Percentiles rank a stretch among this genome's conserved stretches.
Conservation (phyloP, 2,329 filamentous ascomycete genomes). For the Sarocladium strictum region DNA sequence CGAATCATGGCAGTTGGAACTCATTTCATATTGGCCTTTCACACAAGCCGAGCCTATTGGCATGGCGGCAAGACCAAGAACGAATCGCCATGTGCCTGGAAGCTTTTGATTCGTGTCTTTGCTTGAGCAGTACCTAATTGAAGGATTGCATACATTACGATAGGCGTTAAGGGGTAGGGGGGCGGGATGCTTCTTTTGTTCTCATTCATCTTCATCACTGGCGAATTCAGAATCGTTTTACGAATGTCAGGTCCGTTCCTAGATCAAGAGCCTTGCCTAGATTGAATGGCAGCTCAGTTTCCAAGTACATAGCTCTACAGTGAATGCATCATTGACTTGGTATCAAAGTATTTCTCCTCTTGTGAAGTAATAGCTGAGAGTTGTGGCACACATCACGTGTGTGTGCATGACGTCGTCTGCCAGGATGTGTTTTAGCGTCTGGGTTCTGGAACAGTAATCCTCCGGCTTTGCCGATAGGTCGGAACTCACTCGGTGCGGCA, state of each 20-base stretch:
- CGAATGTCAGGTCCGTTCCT: neutral
- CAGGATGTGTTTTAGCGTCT: too few species aligned
- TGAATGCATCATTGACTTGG: neutral
- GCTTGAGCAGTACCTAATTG: neutral
- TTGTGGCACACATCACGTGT: too few species aligned
- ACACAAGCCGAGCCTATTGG: neutral
- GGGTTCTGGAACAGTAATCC: too few species aligned
- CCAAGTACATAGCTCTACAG: slow-evolving; percentile 2
- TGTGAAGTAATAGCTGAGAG: too few species aligned
- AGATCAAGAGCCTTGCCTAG: too few species aligned
- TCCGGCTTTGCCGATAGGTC: too few species aligned
- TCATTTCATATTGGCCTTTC: neutral
- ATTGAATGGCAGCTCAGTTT: neutral
- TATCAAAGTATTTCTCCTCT: neutral
- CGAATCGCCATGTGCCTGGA: neutral
- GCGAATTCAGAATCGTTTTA: neutral
- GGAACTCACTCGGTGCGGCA: too few species aligned
- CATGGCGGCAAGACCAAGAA: neutral
- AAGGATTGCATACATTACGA: slow-evolving; percentile 1
- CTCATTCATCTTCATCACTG: neutral
- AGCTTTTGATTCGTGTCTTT: neutral
- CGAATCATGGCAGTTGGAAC: neutral
- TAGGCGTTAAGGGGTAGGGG: neutral
- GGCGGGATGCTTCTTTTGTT: neutral
- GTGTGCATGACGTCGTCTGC: neutral